Base-by-base conservation (phyloP, 768 basidiomycete genomes). In the Calocybe gangraenosa region DNA sequence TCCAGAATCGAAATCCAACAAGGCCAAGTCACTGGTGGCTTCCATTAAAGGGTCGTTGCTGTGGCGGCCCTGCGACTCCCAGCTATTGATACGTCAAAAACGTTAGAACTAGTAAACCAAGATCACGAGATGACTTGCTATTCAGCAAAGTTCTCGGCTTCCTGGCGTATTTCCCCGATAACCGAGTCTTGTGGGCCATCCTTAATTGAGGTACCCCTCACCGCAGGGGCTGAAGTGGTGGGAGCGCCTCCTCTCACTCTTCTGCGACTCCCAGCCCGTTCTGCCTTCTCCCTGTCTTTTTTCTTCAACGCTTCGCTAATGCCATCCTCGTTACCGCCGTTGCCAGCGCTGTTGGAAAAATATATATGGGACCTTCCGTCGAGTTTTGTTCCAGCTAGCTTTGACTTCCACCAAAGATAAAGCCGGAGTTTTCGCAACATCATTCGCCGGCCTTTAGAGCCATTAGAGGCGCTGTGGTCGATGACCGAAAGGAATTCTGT, bases 381-480 rank as follows among this genome's bases (percentile, higher is more conserved):
- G 35, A 65, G 50, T 51, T 70, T 71, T 33, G 63, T 63, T 30
- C 66, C 65, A 2, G 59, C 57, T 35, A 75, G 60, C 45, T 75
- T 71, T 10, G 76, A 71, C 64, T 92, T 93, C 92, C 92, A 92
- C 71, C 73, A 84, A 14, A 97, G 70, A 62, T 92, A 91, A 19
- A 66, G 61, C 7, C 76, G 67, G 2, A 96, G 70, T 49, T 86
- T 87, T 14, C 73, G 68, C 57, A 88, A 74, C 82, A 97, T 88
- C 86, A 96, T 85, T 18, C 57, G 65, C 32, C 78, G 74, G 1
- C 90, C 94, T 47, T 79, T 81, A 42, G 67, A 54, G 1, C 86
- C 88, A 19, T 71, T 71, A 3, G 77, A 75, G 0, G 78, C 76
- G 34, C 72, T 66, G 2, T 70, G 60, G 48, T 87, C 71, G 70